Base-by-base conservation (phyloP, 2,329 filamentous ascomycete genomes). In the Rutstroemia sp. region DNA sequence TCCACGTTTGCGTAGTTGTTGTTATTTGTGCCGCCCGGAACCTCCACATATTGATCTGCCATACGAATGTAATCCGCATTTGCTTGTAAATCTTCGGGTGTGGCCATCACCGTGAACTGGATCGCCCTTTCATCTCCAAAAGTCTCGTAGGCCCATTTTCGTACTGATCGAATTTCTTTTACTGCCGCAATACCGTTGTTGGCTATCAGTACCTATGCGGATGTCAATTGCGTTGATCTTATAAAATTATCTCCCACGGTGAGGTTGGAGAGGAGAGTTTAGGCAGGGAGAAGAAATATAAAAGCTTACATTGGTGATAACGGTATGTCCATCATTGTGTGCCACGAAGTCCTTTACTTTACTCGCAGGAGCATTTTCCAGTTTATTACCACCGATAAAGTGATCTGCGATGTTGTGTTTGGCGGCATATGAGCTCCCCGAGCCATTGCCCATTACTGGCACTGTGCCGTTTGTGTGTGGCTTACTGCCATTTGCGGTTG, bases 1-100 rank as follows among this genome's bases (percentile, higher is more conserved):
- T 99, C 94, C 59, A 99, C 94, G 72, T 99, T 99, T 76, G 94
- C 94, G 75, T 99, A 99, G 76, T 99, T 99, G 86, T 99, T 96
- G 82, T 99, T 99, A 79, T 99, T 99, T 61, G 94, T 99, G 70
- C 94, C 94, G 70, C 94, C 94, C 37, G 94, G 94, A 60, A 99
- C 92, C 77, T 99, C 94, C 67, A 99, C 94, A 73, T 99, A 99
- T 80, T 96, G 90, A 76, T 99, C 94, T 37, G 94, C 94, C 94
- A 99, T 97, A 72, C 94, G 85, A 72, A 99, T 99, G 77, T 99
- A 99, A 76, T 99, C 94, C 65, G 94, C 94, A 73, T 99, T 99
- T 72, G 94, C 94, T 72, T 87, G 84, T 71, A 99, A 75, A 86
- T 99, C 94, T 76, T 99, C 94, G 50, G 94, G 94, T 41, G 94